Conservation (phyloP, 352 stramenopile genomes). For the Phytophthora agathidicida region DNA sequence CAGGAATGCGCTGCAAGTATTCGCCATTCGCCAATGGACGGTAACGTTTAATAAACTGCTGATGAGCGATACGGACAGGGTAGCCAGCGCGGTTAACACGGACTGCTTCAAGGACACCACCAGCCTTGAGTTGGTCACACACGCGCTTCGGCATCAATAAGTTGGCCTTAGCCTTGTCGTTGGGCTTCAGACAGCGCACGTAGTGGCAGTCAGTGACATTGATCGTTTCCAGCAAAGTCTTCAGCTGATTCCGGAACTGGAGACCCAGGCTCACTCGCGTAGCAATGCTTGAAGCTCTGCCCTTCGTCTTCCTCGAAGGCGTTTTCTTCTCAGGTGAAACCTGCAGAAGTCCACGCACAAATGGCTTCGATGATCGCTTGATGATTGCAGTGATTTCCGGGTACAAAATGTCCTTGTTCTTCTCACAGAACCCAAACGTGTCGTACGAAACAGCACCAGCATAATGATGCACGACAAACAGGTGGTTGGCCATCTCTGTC, state of each 20-base stretch:
- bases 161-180: constrained; percentile 92
- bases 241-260: constrained; percentile 94
- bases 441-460: constrained; percentile 94
- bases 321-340: constrained; percentile 29
- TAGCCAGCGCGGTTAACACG: constrained; percentile 98
- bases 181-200: constrained; percentile 99
- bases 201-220: constrained; percentile 96
- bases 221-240: constrained; percentile 93
- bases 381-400: constrained; percentile 82
- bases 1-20: constrained; percentile 70
- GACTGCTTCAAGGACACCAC: constrained; percentile 99
- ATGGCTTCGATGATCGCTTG: constrained; percentile 70
- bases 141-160: constrained; percentile 91
- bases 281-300: constrained; percentile 37
- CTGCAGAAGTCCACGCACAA: constrained; percentile 69
- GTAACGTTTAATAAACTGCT: constrained; percentile 92
- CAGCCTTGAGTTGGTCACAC: constrained; percentile 97
- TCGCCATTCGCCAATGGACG: constrained; percentile 74
- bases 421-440: constrained; percentile 95
- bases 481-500: constrained; percentile 79
- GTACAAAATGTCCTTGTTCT: constrained; percentile 95
- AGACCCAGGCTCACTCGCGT: constrained; percentile 72
- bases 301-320: constrained; percentile 37
- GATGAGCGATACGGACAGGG: constrained; percentile 95
- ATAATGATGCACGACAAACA: constrained; percentile 92